Conservation (phyloP, 164 flowering plant species). For the Santalum album region DNA sequence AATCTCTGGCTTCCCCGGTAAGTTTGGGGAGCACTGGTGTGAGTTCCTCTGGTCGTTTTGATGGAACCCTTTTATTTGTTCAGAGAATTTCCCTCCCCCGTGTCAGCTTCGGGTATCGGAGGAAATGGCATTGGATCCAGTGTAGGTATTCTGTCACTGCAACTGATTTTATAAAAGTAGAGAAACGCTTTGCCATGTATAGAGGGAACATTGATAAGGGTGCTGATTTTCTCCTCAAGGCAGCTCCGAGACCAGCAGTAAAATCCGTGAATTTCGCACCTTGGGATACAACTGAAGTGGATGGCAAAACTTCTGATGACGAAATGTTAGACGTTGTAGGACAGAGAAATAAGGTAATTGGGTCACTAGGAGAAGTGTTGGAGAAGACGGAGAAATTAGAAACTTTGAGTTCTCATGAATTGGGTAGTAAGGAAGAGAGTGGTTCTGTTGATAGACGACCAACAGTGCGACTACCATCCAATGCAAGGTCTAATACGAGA, state of each 20-base stretch:
- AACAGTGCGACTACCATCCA: slow-evolving; percentile 3
- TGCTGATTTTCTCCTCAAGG: slow-evolving; percentile 47
- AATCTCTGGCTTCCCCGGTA: slow-evolving; percentile 66
- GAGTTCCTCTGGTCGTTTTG: slow-evolving; percentile 33
- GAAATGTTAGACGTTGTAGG: slow-evolving; percentile 23
- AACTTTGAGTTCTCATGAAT: slow-evolving; percentile 15
- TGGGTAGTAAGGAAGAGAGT: slow-evolving; percentile 15
- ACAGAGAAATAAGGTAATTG: slow-evolving; percentile 62
- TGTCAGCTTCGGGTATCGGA: slow-evolving; percentile 17
- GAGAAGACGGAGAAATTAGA: slow-evolving; percentile 86
- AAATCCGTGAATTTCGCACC: slow-evolving; percentile 14
- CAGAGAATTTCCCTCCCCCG: slow-evolving; percentile 28
- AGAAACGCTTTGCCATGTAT: slow-evolving; percentile 31
- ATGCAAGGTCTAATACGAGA: slow-evolving; percentile 13
- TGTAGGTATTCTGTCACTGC: slow-evolving; percentile 59
- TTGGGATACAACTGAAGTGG: slow-evolving; percentile 19
- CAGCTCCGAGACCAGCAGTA: slow-evolving; percentile 37
- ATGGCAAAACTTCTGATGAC: slow-evolving; percentile 12
- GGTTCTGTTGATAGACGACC: slow-evolving; percentile 20
- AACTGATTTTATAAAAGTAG: slow-evolving; percentile 50
- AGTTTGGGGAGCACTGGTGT: slow-evolving; percentile 52
- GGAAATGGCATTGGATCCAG: slow-evolving; percentile 33
- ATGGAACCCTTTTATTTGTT: slow-evolving; percentile 27
- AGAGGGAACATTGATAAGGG: slow-evolving; percentile 37
- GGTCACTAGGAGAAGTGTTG: slow-evolving; percentile 79